These are phyloP conservation scores for Plectosphaerella sp. DNA, from an alignment of 2,329 filamentous ascomycete genomes.

Conservation along the genomic window DNA sequence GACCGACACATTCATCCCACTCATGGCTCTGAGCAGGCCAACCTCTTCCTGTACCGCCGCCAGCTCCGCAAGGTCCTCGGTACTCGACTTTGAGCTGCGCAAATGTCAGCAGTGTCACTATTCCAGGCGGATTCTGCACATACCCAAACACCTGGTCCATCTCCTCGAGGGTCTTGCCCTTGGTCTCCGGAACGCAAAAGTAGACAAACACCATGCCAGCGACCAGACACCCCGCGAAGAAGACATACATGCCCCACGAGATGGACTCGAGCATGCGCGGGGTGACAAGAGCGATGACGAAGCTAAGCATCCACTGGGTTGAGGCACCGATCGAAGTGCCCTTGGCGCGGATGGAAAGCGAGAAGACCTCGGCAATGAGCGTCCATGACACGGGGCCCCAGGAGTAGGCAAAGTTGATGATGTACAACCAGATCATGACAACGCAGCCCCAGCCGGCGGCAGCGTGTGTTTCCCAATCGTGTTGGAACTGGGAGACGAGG, in stretches of 20 bases:
- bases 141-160: constrained; percentile 43
- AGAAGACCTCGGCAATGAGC: constrained; percentile 55
- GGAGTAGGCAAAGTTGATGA: constrained; percentile 25
- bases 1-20: not conserved
- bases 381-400: constrained; percentile 49
- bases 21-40: not conserved
- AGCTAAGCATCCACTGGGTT: constrained; percentile 53
- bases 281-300: constrained; percentile 31
- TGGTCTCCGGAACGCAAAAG: constrained; percentile 55
- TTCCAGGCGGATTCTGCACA: not conserved
- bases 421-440: constrained; percentile 55
- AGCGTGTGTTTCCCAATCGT: constrained; percentile 38
- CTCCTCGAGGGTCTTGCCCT: constrained; percentile 49
- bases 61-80: not conserved
- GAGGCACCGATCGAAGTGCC: constrained; percentile 56
- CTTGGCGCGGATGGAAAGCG: constrained; percentile 51
- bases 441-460: constrained; percentile 55
- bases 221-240: constrained; percentile 52
- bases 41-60: not conserved
- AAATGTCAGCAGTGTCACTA: not conserved
- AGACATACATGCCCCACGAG: constrained; percentile 50
- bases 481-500: constrained; percentile 43
- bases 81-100: not conserved
- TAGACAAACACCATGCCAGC: constrained; percentile 43
- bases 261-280: constrained; percentile 51